Conservation (phyloP, 768 basidiomycete species). For the Candolleomyces eurysporus region DNA sequence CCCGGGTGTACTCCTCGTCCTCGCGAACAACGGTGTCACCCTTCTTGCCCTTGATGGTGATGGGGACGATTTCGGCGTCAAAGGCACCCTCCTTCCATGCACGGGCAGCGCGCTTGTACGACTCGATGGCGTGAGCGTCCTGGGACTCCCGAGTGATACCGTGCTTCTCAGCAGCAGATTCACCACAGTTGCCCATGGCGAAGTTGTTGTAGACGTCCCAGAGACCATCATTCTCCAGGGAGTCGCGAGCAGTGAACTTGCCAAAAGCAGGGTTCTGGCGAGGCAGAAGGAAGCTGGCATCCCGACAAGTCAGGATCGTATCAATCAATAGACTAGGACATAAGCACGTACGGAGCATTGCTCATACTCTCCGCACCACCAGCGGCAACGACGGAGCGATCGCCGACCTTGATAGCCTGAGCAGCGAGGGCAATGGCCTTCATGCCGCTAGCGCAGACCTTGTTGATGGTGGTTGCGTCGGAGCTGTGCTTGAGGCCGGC, state of each 20-base stretch:
- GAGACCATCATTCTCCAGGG: slow-evolving; percentile 89
- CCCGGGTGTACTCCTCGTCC: slow-evolving; percentile 98
- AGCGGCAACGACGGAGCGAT: slow-evolving; percentile 83
- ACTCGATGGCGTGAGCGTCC: slow-evolving; percentile 91
- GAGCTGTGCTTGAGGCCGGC: slow-evolving; percentile 83
- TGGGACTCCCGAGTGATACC: slow-evolving; percentile 82
- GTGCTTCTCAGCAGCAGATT: slow-evolving; percentile 78
- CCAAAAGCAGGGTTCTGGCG: slow-evolving; percentile 84
- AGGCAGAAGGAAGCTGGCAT: slow-evolving; percentile 72
- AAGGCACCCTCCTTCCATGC: slow-evolving; percentile 90
- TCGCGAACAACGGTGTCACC: slow-evolving; percentile 86
- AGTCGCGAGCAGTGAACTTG: slow-evolving; percentile 84
- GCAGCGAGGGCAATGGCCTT: slow-evolving; percentile 94
- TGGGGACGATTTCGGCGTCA: slow-evolving; percentile 83
- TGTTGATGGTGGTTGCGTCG: slow-evolving; percentile 99
- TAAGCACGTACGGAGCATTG: slow-evolving; percentile 83
- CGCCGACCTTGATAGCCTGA: slow-evolving; percentile 85
- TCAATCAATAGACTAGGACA: slow-evolving; percentile 5
- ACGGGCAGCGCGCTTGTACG: slow-evolving; percentile 88
- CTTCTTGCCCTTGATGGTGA: slow-evolving; percentile 92
- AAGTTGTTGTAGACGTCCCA: slow-evolving; percentile 98
- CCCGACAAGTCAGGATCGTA: slow-evolving; percentile 5
- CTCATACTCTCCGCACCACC: slow-evolving; percentile 99
- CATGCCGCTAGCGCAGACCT: slow-evolving; percentile 98
- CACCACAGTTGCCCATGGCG: slow-evolving; percentile 98